These are phyloP conservation scores for Rheum nobile DNA, from an alignment of 148 eudicot species.

Conservation along the genomic window DNA sequence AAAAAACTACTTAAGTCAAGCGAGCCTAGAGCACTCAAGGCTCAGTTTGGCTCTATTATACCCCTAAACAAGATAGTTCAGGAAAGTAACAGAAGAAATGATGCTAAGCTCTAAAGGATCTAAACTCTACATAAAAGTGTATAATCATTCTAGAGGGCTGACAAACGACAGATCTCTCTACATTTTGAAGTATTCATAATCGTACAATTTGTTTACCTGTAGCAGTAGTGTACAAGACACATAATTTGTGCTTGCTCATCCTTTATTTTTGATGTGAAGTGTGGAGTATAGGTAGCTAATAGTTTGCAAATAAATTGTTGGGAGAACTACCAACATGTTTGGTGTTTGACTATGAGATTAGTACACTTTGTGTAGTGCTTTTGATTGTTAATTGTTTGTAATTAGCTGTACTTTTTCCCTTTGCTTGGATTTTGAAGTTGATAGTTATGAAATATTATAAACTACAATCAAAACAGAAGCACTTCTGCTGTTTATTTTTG, in stretches of 20 bases:
- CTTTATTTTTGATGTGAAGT: background rate
- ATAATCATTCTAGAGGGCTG: background rate
- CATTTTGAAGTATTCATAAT: background rate
- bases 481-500: too few relatives aligned
- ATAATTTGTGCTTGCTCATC: background rate
- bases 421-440: too few relatives aligned
- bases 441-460: too few relatives aligned
- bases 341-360: background rate
- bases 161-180: background rate
- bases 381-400: too few relatives aligned
- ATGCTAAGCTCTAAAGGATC: background rate
- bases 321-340: background rate
- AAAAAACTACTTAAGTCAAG: background rate
- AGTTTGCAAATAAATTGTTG: background rate
- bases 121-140: background rate
- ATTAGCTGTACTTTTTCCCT: too few relatives aligned
- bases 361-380: too few relatives aligned
- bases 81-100: background rate
- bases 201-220: constrained; percentile 38
- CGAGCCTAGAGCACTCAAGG: background rate
- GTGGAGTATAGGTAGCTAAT: background rate
- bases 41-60: background rate
- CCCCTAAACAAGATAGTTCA: background rate
- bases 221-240: constrained; percentile 12
- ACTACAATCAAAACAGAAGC: too few relatives aligned